These are phyloP conservation scores for Cryptosporidium viatorum DNA, from an alignment of 169 alveolate genomes.

Conservation along the genomic window DNA sequence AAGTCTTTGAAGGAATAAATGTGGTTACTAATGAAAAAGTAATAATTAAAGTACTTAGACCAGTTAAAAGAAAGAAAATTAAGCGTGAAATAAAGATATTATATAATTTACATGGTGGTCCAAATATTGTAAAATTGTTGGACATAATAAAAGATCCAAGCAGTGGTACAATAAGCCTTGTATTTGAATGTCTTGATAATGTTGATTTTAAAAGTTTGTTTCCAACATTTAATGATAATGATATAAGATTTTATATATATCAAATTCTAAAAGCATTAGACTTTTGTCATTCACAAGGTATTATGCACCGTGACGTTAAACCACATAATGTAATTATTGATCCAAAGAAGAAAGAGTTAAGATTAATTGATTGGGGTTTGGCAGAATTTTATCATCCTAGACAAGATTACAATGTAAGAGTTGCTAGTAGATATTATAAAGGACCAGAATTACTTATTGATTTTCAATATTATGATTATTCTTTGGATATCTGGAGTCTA, in stretches of 20 bases:
- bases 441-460: slow-evolving; percentile 99
- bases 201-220: slow-evolving; percentile 92
- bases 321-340: slow-evolving; percentile 98
- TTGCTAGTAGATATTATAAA: slow-evolving; percentile 96
- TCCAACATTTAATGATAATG: slow-evolving; percentile 94
- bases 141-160: slow-evolving; percentile 98
- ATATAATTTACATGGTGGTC: slow-evolving; percentile 95
- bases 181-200: slow-evolving; percentile 90
- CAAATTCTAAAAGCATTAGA: slow-evolving; percentile 95
- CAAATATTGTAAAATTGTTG: slow-evolving; percentile 91
- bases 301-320: slow-evolving; percentile 97
- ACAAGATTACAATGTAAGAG: slow-evolving; percentile 98
- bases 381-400: slow-evolving; percentile 99
- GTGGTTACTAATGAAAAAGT: slow-evolving; percentile 84
- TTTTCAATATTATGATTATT: slow-evolving; percentile 94
- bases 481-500: slow-evolving; percentile 98
- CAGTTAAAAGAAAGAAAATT: slow-evolving; percentile 96
- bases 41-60: slow-evolving; percentile 95
- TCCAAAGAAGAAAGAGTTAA: slow-evolving; percentile 89
- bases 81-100: slow-evolving; percentile 96
- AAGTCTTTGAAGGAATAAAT: slow-evolving; percentile 95
- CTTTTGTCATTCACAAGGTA: slow-evolving; percentile 98
- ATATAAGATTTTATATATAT: slow-evolving; percentile 94
- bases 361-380: slow-evolving; percentile 99
- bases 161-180: slow-evolving; percentile 94